Percentiles rank a stretch among this genome's conserved stretches.
Evolutionary conservation across 2,329 filamentous ascomycete genomes (phyloP).

Genomic region (Raffaelea deltoideospora): DNA sequence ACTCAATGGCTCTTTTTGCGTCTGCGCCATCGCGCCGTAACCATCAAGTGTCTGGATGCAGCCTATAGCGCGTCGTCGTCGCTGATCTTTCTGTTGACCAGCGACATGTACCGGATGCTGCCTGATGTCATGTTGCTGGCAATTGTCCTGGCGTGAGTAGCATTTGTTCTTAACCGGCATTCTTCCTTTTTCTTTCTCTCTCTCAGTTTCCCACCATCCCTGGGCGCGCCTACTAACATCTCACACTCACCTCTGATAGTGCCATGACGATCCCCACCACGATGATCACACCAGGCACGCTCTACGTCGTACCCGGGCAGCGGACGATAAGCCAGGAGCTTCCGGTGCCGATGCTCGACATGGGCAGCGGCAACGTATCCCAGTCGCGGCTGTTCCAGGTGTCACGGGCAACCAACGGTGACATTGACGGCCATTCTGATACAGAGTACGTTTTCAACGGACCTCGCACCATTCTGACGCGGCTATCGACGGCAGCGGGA

Average conservation of each 20-base stretch:
- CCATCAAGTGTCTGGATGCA: not conserved
- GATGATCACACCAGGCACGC: not conserved
- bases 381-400: not conserved
- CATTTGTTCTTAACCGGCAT: too few relatives aligned
- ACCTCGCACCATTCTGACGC: not conserved
- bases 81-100: constrained; percentile 1
- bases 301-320: not conserved
- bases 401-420: not conserved
- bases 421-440: not conserved
- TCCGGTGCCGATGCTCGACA: not conserved
- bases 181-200: not conserved
- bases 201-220: too few relatives aligned
- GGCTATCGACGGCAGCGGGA: not conserved
- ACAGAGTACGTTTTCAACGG: not conserved
- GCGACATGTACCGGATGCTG: not conserved
- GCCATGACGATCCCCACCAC: not conserved
- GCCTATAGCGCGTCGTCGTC: constrained; percentile 1
- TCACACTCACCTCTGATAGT: not conserved
- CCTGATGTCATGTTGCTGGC: not conserved
- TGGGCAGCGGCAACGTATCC: not conserved
- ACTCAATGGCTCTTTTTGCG: constrained; percentile 1
- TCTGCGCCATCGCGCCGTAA: not conserved
- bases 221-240: not conserved
- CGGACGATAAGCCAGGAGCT: not conserved
- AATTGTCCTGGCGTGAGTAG: not conserved